phyloP scores from a whole-genome alignment of 495 filamentous ascomycete species.

The Penicillium subrubescens region DNA sequence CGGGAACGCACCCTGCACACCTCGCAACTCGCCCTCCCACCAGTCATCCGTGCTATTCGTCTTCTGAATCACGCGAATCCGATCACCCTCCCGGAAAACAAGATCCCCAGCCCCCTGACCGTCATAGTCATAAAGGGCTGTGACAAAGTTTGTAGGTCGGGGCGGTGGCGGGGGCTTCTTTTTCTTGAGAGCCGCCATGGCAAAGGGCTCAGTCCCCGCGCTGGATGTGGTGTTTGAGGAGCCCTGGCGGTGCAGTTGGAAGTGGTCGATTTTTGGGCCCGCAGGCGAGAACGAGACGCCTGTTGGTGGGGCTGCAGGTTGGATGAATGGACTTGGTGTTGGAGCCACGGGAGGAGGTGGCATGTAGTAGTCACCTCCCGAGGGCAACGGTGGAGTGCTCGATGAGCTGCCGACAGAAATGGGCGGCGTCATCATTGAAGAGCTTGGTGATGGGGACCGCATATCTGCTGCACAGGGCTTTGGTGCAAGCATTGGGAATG shows the following conservation, averaged over 20 bases:
- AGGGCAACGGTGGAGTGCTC: constrained; percentile 28
- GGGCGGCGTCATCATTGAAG: constrained; percentile 23
- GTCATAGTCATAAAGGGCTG: constrained; percentile 78
- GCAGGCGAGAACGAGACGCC: constrained; percentile 30
- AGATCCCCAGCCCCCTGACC: constrained; percentile 76
- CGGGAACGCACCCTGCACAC: constrained; percentile 77
- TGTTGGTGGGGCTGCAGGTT: constrained; percentile 17
- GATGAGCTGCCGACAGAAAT: constrained; percentile 24
- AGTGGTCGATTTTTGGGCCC: constrained; percentile 51
- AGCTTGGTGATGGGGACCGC: constrained; percentile 19
- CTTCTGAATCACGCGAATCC: constrained; percentile 80
- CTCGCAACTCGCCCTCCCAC: constrained; percentile 89
- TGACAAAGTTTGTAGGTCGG: constrained; percentile 60
- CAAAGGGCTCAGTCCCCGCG: constrained; percentile 13
- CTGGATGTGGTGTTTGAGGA: constrained; percentile 34
- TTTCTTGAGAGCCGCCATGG: constrained; percentile 45
- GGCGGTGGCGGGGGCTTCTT: constrained; percentile 74
- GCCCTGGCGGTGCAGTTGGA: constrained; percentile 39
- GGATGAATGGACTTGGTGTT: constrained; percentile 10
- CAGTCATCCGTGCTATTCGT: constrained; percentile 89
- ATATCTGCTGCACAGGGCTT: constrained; percentile 21
- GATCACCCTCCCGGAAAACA: constrained; percentile 79
- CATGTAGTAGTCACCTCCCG: constrained; percentile 22
- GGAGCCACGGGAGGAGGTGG: constrained; percentile 11
- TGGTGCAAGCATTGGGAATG: constrained; percentile 21